Evolutionary conservation across 805 yeast genomes (phyloP).

Genomic region (Candida nitratophila): DNA sequence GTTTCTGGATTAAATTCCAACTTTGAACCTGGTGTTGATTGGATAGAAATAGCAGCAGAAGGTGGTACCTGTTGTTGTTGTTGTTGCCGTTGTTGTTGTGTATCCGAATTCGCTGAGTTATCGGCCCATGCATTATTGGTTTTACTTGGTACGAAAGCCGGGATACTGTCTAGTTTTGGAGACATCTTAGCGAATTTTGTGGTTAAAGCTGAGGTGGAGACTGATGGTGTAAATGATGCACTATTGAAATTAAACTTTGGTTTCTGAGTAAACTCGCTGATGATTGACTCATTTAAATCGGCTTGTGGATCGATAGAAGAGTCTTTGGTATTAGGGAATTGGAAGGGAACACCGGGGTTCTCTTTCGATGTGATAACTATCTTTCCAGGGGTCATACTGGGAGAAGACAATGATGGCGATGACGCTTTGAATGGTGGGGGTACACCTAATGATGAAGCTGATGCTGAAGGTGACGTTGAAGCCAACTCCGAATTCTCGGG

Average conservation of each 20-base stretch:
- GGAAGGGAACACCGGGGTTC: conserved; percentile 4
- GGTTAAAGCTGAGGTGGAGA: conserved; percentile 23
- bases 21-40: background rate
- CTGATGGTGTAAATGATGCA: conserved; percentile 50
- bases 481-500: conserved; percentile 1
- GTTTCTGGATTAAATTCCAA: conserved; percentile 21
- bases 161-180: conserved; percentile 40
- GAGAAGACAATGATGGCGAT: conserved; percentile 4
- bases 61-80: conserved; percentile 1
- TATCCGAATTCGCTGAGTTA: no score
- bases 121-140: background rate
- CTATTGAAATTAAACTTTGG: conserved; percentile 47
- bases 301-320: background rate
- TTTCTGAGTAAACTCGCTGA: conserved; percentile 15
- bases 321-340: background rate
- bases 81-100: background rate
- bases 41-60: background rate
- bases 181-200: conserved; percentile 39
- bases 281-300: conserved; percentile 4
- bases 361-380: conserved; percentile 4
- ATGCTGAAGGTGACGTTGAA: conserved; percentile 6
- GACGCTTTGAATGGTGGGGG: conserved; percentile 1
- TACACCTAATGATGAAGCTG: conserved; percentile 5
- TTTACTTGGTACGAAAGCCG: conserved; percentile 41
- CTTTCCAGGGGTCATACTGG: conserved; percentile 1